phyloP scores from a whole-genome alignment of 1,284 basidiomycete species.

The Cutaneotrichosporon dermatis region DNA sequence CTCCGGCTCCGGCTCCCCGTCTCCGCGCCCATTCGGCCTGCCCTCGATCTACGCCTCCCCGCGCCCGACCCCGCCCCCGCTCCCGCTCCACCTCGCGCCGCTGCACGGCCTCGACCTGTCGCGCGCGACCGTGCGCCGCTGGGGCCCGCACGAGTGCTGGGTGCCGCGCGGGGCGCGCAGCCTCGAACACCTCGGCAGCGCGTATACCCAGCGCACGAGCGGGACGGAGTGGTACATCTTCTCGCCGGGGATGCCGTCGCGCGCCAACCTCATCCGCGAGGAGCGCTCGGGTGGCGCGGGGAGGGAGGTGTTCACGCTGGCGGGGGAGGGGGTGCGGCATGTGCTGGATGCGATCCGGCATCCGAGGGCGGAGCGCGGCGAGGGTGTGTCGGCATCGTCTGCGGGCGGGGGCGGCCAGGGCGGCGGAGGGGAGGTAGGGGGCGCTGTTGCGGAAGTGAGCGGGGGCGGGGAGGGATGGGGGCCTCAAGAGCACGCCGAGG shows the following conservation, averaged over 20 bases:
- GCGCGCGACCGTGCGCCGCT: not conserved
- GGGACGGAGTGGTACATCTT: not conserved
- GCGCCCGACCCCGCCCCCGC: not conserved
- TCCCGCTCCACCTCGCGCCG: not conserved
- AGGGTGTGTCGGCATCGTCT: too few species aligned
- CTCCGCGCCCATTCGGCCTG: too few species aligned
- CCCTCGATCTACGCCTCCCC: too few species aligned
- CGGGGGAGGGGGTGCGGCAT: not conserved
- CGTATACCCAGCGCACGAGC: not conserved
- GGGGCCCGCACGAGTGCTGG: conserved; percentile 1
- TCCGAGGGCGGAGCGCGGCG: not conserved
- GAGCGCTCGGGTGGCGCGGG: not conserved
- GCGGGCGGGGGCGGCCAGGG: too few species aligned
- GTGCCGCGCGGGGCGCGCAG: not conserved
- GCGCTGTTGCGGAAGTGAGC: too few species aligned
- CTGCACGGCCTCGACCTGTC: not conserved
- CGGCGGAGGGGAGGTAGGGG: too few species aligned
- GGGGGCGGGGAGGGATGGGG: too few species aligned
- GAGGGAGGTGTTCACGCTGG: not conserved
- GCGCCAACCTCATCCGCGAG: not conserved
- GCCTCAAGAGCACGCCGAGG: too few species aligned
- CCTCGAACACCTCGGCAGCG: conserved; percentile 2
- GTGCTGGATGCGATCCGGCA: not conserved
- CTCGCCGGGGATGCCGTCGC: not conserved
- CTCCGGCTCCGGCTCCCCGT: too few species aligned